Evolutionary conservation across 352 stramenopile genomes (phyloP).

Genomic region (Phytophthora foliorum): DNA sequence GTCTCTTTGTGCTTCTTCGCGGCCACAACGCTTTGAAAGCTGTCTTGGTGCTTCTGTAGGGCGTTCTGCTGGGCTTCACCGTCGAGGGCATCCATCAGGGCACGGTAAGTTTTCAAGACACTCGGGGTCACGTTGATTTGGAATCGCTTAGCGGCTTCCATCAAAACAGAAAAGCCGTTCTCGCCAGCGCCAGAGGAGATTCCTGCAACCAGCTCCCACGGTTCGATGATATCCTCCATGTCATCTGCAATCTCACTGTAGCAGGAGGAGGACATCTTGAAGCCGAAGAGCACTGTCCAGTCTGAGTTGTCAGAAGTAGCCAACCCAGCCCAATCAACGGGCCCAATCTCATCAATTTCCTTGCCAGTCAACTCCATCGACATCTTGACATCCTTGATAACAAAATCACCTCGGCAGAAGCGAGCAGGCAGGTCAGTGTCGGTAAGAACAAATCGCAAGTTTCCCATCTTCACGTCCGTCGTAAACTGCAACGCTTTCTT

Average conservation of each 20-base stretch:
- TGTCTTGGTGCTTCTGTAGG: conserved; percentile 75
- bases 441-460: conserved; percentile 67
- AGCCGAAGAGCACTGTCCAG: conserved; percentile 70
- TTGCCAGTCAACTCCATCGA: conserved; percentile 60
- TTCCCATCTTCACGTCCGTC: conserved; percentile 74
- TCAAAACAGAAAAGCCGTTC: conserved; percentile 69
- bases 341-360: conserved; percentile 62
- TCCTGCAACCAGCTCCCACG: conserved; percentile 70
- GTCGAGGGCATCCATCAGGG: conserved; percentile 81
- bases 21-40: conserved; percentile 48
- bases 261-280: conserved; percentile 76
- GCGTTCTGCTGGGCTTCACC: conserved; percentile 68
- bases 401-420: conserved; percentile 71
- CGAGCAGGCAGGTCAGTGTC: conserved; percentile 63
- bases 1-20: conserved; percentile 49
- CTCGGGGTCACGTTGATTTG: conserved; percentile 83
- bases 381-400: conserved; percentile 69
- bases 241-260: conserved; percentile 74
- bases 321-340: conserved; percentile 64
- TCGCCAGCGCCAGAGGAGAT: conserved; percentile 63
- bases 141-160: conserved; percentile 76
- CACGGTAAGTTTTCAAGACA: conserved; percentile 79
- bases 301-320: conserved; percentile 63
- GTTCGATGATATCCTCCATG: conserved; percentile 82
- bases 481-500: conserved; percentile 71